Conservation (phyloP, 2,329 filamentous ascomycete species). For the Diplodia sapinea region DNA sequence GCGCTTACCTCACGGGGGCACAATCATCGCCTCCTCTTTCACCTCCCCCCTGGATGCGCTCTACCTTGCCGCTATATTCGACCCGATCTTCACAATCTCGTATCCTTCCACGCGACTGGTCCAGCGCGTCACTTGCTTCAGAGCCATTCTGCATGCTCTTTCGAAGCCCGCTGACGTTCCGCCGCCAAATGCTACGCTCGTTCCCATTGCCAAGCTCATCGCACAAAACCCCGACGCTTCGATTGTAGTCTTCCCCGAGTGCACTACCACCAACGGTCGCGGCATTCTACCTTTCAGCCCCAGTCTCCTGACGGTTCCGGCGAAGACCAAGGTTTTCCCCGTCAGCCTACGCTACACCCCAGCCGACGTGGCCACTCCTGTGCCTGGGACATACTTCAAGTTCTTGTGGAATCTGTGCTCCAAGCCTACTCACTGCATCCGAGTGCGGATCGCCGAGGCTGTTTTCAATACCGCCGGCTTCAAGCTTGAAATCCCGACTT, state of each 20-base stretch:
- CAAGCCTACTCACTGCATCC: slow-evolving; percentile 84
- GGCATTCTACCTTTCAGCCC: slow-evolving; percentile 86
- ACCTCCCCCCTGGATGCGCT: slow-evolving; percentile 92
- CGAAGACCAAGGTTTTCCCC: slow-evolving; percentile 80
- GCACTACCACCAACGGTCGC: slow-evolving; percentile 90
- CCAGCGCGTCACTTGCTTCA: slow-evolving; percentile 74
- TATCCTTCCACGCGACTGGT: slow-evolving; percentile 78
- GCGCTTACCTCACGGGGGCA: slow-evolving; percentile 77
- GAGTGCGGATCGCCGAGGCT: slow-evolving; percentile 84
- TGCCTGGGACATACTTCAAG: slow-evolving; percentile 72
- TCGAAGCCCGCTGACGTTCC: slow-evolving; percentile 57
- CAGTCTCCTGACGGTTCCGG: slow-evolving; percentile 70
- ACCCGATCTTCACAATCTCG: slow-evolving; percentile 88
- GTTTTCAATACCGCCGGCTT: slow-evolving; percentile 52
- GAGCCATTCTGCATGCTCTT: slow-evolving; percentile 77
- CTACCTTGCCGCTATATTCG: slow-evolving; percentile 94
- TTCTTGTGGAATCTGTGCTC: slow-evolving; percentile 90
- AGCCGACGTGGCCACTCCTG: slow-evolving; percentile 85
- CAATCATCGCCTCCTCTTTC: slow-evolving; percentile 86
- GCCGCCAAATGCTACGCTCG: slow-evolving; percentile 42
- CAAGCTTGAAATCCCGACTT: slow-evolving; percentile 8
- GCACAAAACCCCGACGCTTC: slow-evolving; percentile 73
- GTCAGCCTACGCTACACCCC: slow-evolving; percentile 89
- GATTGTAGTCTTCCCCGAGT: slow-evolving; percentile 90
- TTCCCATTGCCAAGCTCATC: slow-evolving; percentile 59